These are phyloP conservation scores for Dictyostelium capitatum DNA, from an alignment of 78 protist species.

Conservation along the genomic window DNA sequence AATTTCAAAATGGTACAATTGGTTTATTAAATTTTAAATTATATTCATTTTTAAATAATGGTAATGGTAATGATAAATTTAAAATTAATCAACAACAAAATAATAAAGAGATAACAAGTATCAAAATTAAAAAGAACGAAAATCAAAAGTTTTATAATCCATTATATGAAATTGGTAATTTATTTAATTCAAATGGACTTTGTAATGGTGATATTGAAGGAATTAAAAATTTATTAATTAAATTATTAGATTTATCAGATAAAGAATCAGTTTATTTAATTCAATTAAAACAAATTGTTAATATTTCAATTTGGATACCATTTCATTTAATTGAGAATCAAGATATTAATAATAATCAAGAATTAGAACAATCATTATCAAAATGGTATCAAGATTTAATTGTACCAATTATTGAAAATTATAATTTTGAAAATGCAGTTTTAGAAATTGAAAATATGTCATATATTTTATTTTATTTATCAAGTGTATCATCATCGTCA, in stretches of 20 bases:
- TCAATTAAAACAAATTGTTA: background rate
- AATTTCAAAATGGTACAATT: conserved; percentile 28
- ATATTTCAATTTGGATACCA: background rate
- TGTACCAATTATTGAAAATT: background rate
- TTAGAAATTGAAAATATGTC: background rate
- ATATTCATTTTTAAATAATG: background rate
- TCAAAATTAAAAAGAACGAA: background rate
- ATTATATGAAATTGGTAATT: background rate
- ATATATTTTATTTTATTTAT: background rate
- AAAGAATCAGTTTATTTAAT: background rate
- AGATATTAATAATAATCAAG: too few relatives aligned
- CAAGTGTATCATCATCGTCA: too few relatives aligned
- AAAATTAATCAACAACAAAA: background rate
- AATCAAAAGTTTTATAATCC: background rate
- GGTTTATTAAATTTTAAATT: conserved; percentile 20
- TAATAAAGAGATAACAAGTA: background rate
- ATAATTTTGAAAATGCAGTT: background rate
- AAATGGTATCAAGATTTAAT: background rate
- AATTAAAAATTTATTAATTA: background rate
- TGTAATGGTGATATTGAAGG: background rate
- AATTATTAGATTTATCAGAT: background rate
- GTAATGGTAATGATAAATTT: background rate
- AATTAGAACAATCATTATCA: background rate
- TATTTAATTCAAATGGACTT: background rate
- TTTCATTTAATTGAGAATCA: background rate